A percentile compares a stretch with the other conserved stretches of the same genome.
These are phyloP conservation scores for Brettanomyces custersianus DNA, from an alignment of 805 yeast species.

Conservation along the genomic window DNA sequence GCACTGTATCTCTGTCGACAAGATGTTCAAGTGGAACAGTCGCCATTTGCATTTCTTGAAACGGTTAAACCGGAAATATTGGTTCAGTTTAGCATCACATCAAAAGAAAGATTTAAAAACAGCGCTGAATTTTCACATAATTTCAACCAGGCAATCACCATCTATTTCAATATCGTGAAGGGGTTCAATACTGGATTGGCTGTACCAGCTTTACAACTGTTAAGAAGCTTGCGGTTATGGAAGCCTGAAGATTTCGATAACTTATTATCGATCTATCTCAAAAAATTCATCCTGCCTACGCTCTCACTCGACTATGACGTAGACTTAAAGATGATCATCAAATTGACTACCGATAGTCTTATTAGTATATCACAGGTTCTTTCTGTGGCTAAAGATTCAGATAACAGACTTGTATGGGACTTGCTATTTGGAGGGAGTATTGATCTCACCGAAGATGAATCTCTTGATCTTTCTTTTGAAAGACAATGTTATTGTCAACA, in stretches of 20 bases:
- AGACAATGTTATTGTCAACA: conserved; percentile 9
- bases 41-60: neutral
- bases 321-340: conserved; percentile 28
- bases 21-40: neutral
- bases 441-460: conserved; percentile 12
- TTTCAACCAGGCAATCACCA: conserved; percentile 16
- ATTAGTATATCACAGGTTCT: conserved; percentile 25
- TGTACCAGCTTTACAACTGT: conserved; percentile 7
- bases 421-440: conserved; percentile 15
- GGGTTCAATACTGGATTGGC: conserved; percentile 10
- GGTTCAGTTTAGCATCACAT: conserved; percentile 16
- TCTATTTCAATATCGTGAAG: conserved; percentile 19
- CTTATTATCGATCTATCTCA: conserved; percentile 17
- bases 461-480: conserved; percentile 10
- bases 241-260: conserved; percentile 25
- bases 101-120: conserved; percentile 21
- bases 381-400: conserved; percentile 13
- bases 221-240: conserved; percentile 29
- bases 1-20: conserved; percentile 3
- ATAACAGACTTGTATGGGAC: conserved; percentile 16
- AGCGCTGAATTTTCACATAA: conserved; percentile 25
- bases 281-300: conserved; percentile 21
- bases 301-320: conserved; percentile 26
- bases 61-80: conserved; percentile 13
- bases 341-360: conserved; percentile 29